These are phyloP conservation scores for Yamadazyma sp. DNA, from an alignment of 1,139 yeast genomes.

Conservation along the genomic window DNA sequence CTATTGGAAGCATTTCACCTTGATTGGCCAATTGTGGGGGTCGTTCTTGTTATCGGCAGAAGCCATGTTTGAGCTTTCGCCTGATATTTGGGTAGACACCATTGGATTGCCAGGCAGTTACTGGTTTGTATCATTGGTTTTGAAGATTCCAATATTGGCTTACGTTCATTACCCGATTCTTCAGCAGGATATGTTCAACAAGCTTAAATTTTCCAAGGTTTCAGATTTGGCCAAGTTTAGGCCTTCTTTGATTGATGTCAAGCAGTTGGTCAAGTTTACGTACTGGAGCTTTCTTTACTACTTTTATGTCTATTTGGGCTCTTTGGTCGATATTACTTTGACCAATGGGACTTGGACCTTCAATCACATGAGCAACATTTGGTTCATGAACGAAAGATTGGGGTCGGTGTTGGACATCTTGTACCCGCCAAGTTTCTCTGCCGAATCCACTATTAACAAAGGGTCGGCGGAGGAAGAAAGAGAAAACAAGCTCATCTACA, in stretches of 20 bases:
- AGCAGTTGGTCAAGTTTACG: slow-evolving; percentile 44
- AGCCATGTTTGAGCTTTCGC: slow-evolving; percentile 67
- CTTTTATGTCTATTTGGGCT: slow-evolving; percentile 67
- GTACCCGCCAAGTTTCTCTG: slow-evolving; percentile 88
- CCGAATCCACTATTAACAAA: slow-evolving; percentile 25
- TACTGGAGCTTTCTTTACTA: slow-evolving; percentile 73
- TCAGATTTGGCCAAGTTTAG: slow-evolving; percentile 16
- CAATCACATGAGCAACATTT: slow-evolving; percentile 64
- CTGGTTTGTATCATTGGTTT: slow-evolving; percentile 46
- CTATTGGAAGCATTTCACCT: slow-evolving; percentile 78
- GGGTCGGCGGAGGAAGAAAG: slow-evolving; percentile 31
- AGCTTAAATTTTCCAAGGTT: slow-evolving; percentile 42
- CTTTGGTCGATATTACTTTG: slow-evolving; percentile 62
- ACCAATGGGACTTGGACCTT: slow-evolving; percentile 93
- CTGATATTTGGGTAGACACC: slow-evolving; percentile 94
- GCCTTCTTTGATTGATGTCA: slow-evolving; percentile 19
- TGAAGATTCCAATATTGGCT: slow-evolving; percentile 74
- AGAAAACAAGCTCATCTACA: slow-evolving; percentile 60
- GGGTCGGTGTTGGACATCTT: slow-evolving; percentile 44
- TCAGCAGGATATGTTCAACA: slow-evolving; percentile 79
- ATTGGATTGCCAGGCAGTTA: slow-evolving; percentile 91
- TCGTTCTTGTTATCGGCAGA: slow-evolving; percentile 67
- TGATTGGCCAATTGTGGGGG: slow-evolving; percentile 87
- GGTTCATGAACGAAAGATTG: slow-evolving; percentile 42
- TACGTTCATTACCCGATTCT: slow-evolving; percentile 95